Base-by-base conservation (phyloP, 2,329 filamentous ascomycete species). In the Dactylonectria macrodidyma region DNA sequence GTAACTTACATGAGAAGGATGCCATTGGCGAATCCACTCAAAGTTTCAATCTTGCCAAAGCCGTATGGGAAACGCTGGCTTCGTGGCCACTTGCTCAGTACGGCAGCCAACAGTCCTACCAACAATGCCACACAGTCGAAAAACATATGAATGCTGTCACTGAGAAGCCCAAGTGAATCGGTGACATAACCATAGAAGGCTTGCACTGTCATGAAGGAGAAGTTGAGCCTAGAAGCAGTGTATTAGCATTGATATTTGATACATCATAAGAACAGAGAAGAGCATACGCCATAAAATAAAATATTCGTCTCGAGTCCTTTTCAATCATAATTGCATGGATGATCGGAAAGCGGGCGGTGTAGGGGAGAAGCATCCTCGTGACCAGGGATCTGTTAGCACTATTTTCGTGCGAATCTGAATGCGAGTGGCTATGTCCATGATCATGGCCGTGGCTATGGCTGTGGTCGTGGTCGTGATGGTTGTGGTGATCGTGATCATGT, bases 121-220 rank as follows among this genome's bases (percentile, higher is more conserved):
- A 93, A 90, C 33, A 99, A 87, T 22, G 95, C 96, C 41, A 98
- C 91, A 74, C 96, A 99, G 81, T 99, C 96, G 76, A 99, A 98
- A 77, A 99, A 95, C 96, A 99, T 99, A 82, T 99, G 96, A 70
- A 99, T 96, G 76, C 95, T 98, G 81, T 99, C 96, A 73, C 95
- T 97, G 19, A 99, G 89, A n/a, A 99, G 87, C 3, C 96, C 96
- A 5, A 99, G 85, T 0, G 96, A 99, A 73, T 97, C 95, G 3
- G 95, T 98, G 11, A 96, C 84, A 75, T 96, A 97, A 56, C 96
- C 96, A 77, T 99, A 99, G 69, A 95, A 94, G 47, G 95, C 93
- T 77, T 99, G 96, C 1, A 99, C 90, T 38, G 93, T 84, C 96
- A 99, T 99, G 80, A 99, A 99, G 7, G 86, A 87, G 74, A 99